Evolutionary conservation across 805 yeast genomes (phyloP).

Genomic region (Grigorovia humatica): DNA sequence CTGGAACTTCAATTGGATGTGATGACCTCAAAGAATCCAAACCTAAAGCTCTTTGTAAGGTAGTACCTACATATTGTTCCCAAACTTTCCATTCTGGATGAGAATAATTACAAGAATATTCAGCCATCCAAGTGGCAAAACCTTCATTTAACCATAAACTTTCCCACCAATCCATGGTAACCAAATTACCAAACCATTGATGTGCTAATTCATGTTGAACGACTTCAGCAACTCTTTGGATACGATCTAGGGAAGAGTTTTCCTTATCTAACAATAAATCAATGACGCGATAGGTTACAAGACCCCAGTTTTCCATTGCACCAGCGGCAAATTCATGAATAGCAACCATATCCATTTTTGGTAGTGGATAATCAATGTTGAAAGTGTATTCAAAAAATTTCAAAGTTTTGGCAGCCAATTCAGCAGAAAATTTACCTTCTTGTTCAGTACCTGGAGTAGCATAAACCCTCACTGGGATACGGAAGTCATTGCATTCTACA

Average conservation of each 20-base stretch:
- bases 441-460: conserved; percentile 46
- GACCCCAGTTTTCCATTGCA: conserved; percentile 90
- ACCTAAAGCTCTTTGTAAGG: conserved; percentile 29
- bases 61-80: conserved; percentile 24
- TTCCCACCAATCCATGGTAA: conserved; percentile 92
- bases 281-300: conserved; percentile 56
- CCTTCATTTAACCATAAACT: conserved; percentile 87
- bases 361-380: conserved; percentile 66
- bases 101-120: conserved; percentile 48
- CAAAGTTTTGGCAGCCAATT: conserved; percentile 52
- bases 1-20: conserved; percentile 77
- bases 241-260: conserved; percentile 36
- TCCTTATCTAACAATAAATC: conserved; percentile 34
- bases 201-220: conserved; percentile 83
- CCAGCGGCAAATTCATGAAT: conserved; percentile 67
- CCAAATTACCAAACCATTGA: conserved; percentile 86
- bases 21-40: conserved; percentile 52
- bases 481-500: conserved; percentile 38
- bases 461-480: conserved; percentile 52
- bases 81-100: conserved; percentile 75
- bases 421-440: conserved; percentile 54
- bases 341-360: conserved; percentile 71
- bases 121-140: conserved; percentile 70
- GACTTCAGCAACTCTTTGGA: conserved; percentile 63
- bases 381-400: conserved; percentile 56